Conservation (phyloP, 805 yeast genomes). For the Komagataella populi region DNA sequence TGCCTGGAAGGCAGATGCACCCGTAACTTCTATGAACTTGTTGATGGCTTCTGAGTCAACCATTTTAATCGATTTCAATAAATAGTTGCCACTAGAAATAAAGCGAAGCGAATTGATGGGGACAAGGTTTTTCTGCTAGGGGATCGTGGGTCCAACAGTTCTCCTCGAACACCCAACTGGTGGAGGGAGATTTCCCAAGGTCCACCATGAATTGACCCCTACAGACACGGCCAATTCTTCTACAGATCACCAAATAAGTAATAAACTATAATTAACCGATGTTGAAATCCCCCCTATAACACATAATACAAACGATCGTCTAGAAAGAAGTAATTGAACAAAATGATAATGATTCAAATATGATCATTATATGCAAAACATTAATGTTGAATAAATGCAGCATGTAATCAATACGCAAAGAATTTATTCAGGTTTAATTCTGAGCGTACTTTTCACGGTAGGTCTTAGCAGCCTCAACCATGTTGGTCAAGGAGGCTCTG, state of each 20-base stretch:
- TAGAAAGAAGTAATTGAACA: conserved; percentile 3
- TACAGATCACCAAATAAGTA: background rate
- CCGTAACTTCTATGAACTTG: conserved; percentile 23
- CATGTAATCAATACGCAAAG: conserved; percentile 2
- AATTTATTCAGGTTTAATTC: conserved; percentile 8
- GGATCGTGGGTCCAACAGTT: background rate
- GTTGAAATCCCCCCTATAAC: conserved; percentile 24
- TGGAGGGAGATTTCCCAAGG: background rate
- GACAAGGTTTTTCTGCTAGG: background rate
- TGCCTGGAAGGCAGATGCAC: conserved; percentile 23
- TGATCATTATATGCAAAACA: conserved; percentile 9
- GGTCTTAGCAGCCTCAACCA: conserved; percentile 98
- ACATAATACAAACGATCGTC: conserved; percentile 9
- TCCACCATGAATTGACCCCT: background rate
- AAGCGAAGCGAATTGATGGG: background rate
- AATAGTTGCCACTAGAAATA: background rate
- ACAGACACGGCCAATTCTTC: background rate
- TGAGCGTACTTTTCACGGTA: conserved; percentile 44
- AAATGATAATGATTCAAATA: conserved; percentile 4
- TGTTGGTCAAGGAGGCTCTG: conserved; percentile 86
- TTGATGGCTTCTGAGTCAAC: conserved; percentile 4
- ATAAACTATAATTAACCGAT: conserved; percentile 18
- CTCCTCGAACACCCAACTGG: background rate
- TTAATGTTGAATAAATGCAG: conserved; percentile 25
- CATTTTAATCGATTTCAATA: background rate